These are phyloP conservation scores for Aegilops longissima DNA, from an alignment of 176 grass and related monocot genomes.

Conservation along the genomic window DNA sequence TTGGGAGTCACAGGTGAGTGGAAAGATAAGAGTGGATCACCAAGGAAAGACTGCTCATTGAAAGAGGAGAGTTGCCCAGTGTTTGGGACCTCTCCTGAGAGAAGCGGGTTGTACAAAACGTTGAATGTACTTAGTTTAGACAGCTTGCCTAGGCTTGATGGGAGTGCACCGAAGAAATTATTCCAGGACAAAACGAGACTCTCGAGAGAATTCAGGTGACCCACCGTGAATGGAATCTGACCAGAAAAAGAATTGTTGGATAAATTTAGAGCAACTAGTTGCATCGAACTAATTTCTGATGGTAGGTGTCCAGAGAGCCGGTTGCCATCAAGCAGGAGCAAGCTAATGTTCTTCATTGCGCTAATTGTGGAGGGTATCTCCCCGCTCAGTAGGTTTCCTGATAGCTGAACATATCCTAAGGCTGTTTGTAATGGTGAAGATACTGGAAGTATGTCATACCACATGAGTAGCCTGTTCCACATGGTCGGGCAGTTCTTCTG, in stretches of 20 bases:
- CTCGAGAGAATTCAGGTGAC: conserved; percentile 28
- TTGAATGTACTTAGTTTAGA: conserved; percentile 49
- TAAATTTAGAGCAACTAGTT: conserved; percentile 45
- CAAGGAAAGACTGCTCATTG: conserved; percentile 43
- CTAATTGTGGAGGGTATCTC: conserved; percentile 31
- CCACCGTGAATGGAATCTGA: conserved; percentile 43
- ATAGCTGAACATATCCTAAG: conserved; percentile 51
- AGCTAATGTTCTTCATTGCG: conserved; percentile 31
- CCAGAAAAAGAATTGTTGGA: conserved; percentile 49
- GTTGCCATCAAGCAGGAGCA: conserved; percentile 50
- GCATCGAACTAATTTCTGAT: conserved; percentile 14
- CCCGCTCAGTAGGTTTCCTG: conserved; percentile 50
- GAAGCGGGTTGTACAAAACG: conserved; percentile 51
- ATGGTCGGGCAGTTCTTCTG: conserved; percentile 33
- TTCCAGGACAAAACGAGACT: conserved; percentile 54
- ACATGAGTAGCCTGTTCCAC: conserved; percentile 37
- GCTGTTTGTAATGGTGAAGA: conserved; percentile 13
- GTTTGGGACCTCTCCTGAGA: conserved; percentile 34
- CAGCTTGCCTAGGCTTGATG: conserved; percentile 37
- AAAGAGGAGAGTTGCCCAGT: conserved; percentile 44
- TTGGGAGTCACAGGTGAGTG: not conserved
- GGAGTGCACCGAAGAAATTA: conserved; percentile 51
- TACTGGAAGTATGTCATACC: conserved; percentile 20
- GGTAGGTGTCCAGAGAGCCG: conserved; percentile 39
- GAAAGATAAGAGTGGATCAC: conserved; percentile 35